A percentile compares a stretch with the other conserved stretches of the same genome.
phyloP scores from a whole-genome alignment of 2,329 filamentous ascomycete species.

The Alternaria arborescens region DNA sequence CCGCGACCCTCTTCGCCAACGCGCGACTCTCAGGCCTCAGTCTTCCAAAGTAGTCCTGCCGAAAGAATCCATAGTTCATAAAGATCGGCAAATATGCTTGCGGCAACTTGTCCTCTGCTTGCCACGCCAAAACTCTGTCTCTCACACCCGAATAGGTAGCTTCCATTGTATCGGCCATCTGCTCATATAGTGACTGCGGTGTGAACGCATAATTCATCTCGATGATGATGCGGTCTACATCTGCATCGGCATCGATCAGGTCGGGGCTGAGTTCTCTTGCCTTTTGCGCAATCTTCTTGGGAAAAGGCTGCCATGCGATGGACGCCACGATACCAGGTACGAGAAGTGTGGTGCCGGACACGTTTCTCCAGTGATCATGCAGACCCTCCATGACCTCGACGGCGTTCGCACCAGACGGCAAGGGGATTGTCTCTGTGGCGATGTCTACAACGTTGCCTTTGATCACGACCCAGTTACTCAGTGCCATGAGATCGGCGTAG shows the following conservation, averaged over 20 bases:
- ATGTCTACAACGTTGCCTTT: conserved; percentile 47
- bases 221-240: conserved; percentile 55
- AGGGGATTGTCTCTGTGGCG: conserved; percentile 44
- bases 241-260: conserved; percentile 53
- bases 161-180: conserved; percentile 53
- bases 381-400: conserved; percentile 39
- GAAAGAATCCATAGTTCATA: conserved; percentile 58
- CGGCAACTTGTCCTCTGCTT: conserved; percentile 51
- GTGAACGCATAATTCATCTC: conserved; percentile 57
- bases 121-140: conserved; percentile 48
- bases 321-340: conserved; percentile 45
- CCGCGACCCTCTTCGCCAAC: conserved; percentile 48
- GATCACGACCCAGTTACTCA: conserved; percentile 55
- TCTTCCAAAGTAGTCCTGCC: conserved; percentile 58
- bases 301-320: conserved; percentile 49
- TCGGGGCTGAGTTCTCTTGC: conserved; percentile 36
- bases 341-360: conserved; percentile 31
- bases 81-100: conserved; percentile 57
- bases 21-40: conserved; percentile 45
- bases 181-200: conserved; percentile 41
- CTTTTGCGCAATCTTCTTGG: conserved; percentile 36
- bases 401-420: conserved; percentile 35
- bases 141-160: conserved; percentile 51
- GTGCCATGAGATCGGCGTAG: conserved; percentile 58
- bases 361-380: conserved; percentile 43